Conservation (phyloP, 176 grass and related monocot genomes). For the Lolium rigidum region DNA sequence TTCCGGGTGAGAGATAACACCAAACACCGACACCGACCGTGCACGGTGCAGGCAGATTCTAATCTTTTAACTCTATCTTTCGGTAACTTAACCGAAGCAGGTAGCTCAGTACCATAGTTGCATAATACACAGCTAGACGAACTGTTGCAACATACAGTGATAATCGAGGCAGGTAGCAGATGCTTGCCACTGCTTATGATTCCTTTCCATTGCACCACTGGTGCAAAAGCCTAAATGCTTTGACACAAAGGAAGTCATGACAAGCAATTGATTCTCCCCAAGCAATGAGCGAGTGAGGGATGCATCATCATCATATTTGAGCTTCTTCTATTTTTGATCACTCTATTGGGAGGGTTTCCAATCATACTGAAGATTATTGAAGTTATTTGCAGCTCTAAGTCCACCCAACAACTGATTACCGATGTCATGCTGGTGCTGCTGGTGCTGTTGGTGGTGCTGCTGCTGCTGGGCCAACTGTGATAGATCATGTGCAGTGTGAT, state of each 20-base stretch:
- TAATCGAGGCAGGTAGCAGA: not conserved
- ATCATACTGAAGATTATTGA: slow-evolving; percentile 90
- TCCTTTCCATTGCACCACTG: slow-evolving; percentile 38
- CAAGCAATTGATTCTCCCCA: slow-evolving; percentile 38
- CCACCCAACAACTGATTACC: slow-evolving; percentile 74
- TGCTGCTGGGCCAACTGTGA: slow-evolving; percentile 64
- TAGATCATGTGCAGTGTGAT: slow-evolving; percentile 69
- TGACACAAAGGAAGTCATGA: slow-evolving; percentile 26
- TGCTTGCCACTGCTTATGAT: slow-evolving; percentile 42
- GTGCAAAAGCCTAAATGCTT: slow-evolving; percentile 32
- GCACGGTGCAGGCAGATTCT: slow-evolving; percentile 37
- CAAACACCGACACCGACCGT: slow-evolving; percentile 2
- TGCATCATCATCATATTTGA: slow-evolving; percentile 44
- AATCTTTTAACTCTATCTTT: slow-evolving; percentile 45
- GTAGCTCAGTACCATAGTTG: slow-evolving; percentile 39
- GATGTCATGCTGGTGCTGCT: slow-evolving; percentile 84
- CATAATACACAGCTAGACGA: slow-evolving; percentile 49
- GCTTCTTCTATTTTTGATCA: slow-evolving; percentile 22
- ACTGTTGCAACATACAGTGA: slow-evolving; percentile 52
- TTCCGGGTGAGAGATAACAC: slow-evolving; percentile 43
- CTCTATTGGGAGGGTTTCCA: slow-evolving; percentile 90
- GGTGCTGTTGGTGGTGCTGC: slow-evolving; percentile 61
- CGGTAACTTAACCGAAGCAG: slow-evolving; percentile 39
- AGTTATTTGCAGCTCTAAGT: slow-evolving; percentile 76
- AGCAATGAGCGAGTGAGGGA: slow-evolving; percentile 25